Base-by-base conservation (phyloP, 2,329 filamentous ascomycete species). In the Fusarium devonianum region DNA sequence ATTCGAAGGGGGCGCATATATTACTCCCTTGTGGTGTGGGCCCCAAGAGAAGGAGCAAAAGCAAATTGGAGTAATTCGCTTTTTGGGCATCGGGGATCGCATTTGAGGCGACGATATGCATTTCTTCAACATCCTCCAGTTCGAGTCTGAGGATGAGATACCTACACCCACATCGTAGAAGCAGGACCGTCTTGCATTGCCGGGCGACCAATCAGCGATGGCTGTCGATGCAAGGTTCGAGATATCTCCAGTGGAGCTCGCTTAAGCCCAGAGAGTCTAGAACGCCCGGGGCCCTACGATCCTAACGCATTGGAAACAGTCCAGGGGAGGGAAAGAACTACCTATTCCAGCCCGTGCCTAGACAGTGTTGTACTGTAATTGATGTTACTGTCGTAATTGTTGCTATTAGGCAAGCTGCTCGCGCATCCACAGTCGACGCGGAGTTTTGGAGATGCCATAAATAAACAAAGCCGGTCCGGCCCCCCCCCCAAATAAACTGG, bases 181-280 rank as follows among this genome's bases (percentile, higher is more conserved):
- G 41, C 35, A 42, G 29, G 26, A 41, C 39, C 16, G 50, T 43
- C 51, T 58, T 29, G 18, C 56, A 56, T 46, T 60, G 25, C 56
- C 51, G 56, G 44, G 17, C 12, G 23, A 7, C 56, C 56, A 60
- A 60, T 60, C 30, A 59, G 25, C 11, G 10, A 7, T 4, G n/a
- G n/a, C 9, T 8, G 22, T 25, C 17, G 14, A 14, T 26, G 21
- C 29, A 33, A 16, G 39, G 26, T 3, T 23, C 17, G 14, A 11
- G 11, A 12, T 16, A 30, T 34, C 36, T 29, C 30, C 21, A 22
- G 25, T 29, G 45, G 45, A 17, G 33, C 28, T n/a, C 11, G 23
- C n/a, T n/a, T 26, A 10, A 25, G 32, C 55, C 22, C 14, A 19
- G 30, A 25, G 9, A 41, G 53, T 60, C 56, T 59, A 56, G 56